Base-by-base conservation (phyloP, 2,329 filamentous ascomycete species). In the Emergomyces orientalis region DNA sequence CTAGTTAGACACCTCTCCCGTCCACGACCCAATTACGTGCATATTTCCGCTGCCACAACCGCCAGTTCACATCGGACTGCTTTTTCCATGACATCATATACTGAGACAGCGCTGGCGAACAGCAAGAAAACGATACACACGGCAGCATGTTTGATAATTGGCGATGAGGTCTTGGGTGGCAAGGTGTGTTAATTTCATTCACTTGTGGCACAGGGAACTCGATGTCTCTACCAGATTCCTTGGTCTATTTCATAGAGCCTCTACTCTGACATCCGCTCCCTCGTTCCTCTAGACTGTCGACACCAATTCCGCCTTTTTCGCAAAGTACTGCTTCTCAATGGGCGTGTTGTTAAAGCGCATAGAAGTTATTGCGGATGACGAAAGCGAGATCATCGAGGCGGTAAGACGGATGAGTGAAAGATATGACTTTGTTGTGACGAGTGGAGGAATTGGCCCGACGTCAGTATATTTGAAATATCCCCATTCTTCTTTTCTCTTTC, bases 341-440 rank as follows among this genome's bases (percentile, higher is more conserved):
- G 84, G 84, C 60, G 84, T 87, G 69, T 81, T 86, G 66, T 79
- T 99, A 67, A 94, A 93, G 76, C 84, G 91, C 56, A 62, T 97
- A 62, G 94, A 97, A 74, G 92, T 97, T 63, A 94, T 97, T 70
- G 88, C 90, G 65, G 94, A 99, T 71, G 92, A 97, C 66, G 91
- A 96, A 72, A 80, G 80, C 65, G 92, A 97, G 70, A 97, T 99
- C 71, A 80, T 93, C 60, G 92, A 97, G 74, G 91, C 91, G 0
- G 88, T 91, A 6, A 82, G 82, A 60, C 86, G 92, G 66, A 96
- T 99, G 91, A 95, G 90, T 72, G 82, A 84, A 60, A 87, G 84
- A 67, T 97, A 97, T 73, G 94, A 97, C 76, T 90, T 97, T 73
- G 90, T 99, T 55, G 90, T 97, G 5, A 97, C 94, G 7, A 94